phyloP scores from a whole-genome alignment of 2,329 filamentous ascomycete genomes.

The Exophiala spinifera region DNA sequence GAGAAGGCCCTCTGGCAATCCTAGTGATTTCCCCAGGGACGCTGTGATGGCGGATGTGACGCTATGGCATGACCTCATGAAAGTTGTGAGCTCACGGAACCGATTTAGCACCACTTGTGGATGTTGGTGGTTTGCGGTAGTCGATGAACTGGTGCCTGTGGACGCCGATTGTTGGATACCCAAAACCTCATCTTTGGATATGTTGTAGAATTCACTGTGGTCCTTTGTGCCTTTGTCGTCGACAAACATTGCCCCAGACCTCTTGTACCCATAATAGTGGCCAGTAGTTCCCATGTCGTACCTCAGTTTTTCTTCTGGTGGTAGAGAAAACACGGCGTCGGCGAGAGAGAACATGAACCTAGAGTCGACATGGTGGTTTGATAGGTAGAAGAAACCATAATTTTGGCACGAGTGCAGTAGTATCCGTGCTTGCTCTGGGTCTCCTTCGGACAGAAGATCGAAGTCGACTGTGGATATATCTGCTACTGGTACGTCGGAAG shows the following conservation, averaged over 20 bases:
- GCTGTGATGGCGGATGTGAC: slow-evolving; percentile 21
- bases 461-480: slow-evolving; percentile 14
- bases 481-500: slow-evolving; percentile 10
- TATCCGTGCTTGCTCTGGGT: slow-evolving; percentile 4
- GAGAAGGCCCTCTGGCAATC: slow-evolving; percentile 30
- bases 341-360: slow-evolving; percentile 14
- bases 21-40: slow-evolving; percentile 31
- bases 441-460: slow-evolving; percentile 8
- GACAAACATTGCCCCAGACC: slow-evolving; percentile 11
- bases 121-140: slow-evolving; percentile 11
- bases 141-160: slow-evolving; percentile 9
- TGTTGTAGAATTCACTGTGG: slow-evolving; percentile 32
- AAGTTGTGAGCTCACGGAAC: slow-evolving; percentile 8
- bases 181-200: slow-evolving; percentile 34
- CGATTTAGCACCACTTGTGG: slow-evolving; percentile 12
- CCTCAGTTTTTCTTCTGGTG: slow-evolving; percentile 7
- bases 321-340: slow-evolving; percentile 7
- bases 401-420: slow-evolving; percentile 10
- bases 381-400: slow-evolving; percentile 17
- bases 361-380: slow-evolving; percentile 13
- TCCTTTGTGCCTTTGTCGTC: slow-evolving; percentile 26
- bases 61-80: slow-evolving; percentile 10
- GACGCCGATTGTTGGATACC: slow-evolving; percentile 21
- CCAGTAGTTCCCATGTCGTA: slow-evolving; percentile 14
- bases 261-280: slow-evolving; percentile 15